Percentiles rank a stretch among this genome's conserved stretches.
Conservation (phyloP, 768 basidiomycete genomes). For the Kwoniella sp. region DNA sequence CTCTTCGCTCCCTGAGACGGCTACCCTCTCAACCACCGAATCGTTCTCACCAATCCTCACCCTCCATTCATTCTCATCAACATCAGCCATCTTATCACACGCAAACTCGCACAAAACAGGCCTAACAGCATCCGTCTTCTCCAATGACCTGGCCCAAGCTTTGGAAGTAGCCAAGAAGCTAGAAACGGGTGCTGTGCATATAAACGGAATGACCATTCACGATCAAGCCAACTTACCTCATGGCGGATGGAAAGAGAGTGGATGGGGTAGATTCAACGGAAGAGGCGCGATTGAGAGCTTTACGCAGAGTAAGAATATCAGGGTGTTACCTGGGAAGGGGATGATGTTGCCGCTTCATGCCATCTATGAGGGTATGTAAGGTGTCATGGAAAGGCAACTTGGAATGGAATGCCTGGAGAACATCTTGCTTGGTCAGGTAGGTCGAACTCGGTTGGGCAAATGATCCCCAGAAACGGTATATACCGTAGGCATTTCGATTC, state of each 20-base stretch:
- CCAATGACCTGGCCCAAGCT: slow-evolving; percentile 59
- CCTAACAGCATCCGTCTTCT: slow-evolving; percentile 63
- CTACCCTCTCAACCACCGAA: slow-evolving; percentile 56
- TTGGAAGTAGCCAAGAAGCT: slow-evolving; percentile 61
- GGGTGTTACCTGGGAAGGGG: slow-evolving; percentile 7
- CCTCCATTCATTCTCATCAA: slow-evolving; percentile 51
- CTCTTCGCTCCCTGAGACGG: slow-evolving; percentile 12
- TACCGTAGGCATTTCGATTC: no score
- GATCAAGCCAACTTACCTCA: slow-evolving; percentile 53
- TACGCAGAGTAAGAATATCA: slow-evolving; percentile 48
- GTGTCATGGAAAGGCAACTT: no score
- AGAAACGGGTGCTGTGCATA: slow-evolving; percentile 61
- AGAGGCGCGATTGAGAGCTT: slow-evolving; percentile 50
- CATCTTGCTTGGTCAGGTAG: no score
- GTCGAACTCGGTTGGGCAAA: no score
- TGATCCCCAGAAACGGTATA: no score
- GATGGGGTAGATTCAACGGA: slow-evolving; percentile 56
- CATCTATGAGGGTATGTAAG: slow-evolving; percentile 19
- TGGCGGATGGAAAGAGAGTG: slow-evolving; percentile 51
- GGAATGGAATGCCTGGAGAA: no score
- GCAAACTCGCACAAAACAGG: slow-evolving; percentile 65
- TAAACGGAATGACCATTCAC: slow-evolving; percentile 60
- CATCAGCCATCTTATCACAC: slow-evolving; percentile 54
- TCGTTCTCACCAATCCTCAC: slow-evolving; percentile 65
- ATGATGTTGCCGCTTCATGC: slow-evolving; percentile 21